phyloP scores from a whole-genome alignment of 176 grass and related monocot species.

The Triticum urartu region DNA sequence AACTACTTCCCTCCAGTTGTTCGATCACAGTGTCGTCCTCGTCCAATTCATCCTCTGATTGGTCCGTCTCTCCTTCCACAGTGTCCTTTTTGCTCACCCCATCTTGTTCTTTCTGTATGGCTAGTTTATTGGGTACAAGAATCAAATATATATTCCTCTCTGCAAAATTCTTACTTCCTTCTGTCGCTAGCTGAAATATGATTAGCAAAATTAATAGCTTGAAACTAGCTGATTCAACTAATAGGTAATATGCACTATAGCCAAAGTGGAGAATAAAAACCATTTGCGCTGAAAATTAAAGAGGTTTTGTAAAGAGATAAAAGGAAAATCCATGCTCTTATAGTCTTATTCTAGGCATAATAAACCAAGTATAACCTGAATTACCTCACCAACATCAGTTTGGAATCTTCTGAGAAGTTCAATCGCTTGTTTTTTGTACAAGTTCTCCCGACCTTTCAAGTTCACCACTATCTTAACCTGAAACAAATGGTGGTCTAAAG shows the following conservation, averaged over 20 bases:
- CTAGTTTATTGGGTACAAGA: constrained; percentile 85
- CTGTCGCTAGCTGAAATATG: constrained; percentile 68
- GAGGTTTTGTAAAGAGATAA: background rate
- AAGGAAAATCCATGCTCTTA: background rate
- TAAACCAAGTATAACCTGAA: constrained; percentile 11
- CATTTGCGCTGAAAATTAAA: background rate
- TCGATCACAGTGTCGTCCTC: constrained; percentile 7
- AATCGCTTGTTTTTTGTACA: constrained; percentile 85
- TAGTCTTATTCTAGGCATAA: background rate
- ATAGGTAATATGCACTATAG: background rate
- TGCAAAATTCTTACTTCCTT: constrained; percentile 74
- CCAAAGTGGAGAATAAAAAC: background rate
- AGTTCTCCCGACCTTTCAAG: constrained; percentile 83
- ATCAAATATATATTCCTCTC: constrained; percentile 83
- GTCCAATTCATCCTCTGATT: constrained; percentile 24
- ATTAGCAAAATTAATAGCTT: background rate
- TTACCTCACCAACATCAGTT: constrained; percentile 89
- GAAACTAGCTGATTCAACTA: constrained; percentile 10
- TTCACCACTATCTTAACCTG: constrained; percentile 94
- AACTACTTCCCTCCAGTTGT: constrained; percentile 33
- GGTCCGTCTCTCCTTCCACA: constrained; percentile 19
- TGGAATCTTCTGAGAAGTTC: constrained; percentile 85
- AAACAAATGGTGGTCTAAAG: constrained; percentile 18
- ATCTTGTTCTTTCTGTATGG: constrained; percentile 79
- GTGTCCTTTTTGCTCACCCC: constrained; percentile 59